These are phyloP conservation scores for Saitozyma podzolica DNA, from an alignment of 768 basidiomycete genomes.

Conservation along the genomic window DNA sequence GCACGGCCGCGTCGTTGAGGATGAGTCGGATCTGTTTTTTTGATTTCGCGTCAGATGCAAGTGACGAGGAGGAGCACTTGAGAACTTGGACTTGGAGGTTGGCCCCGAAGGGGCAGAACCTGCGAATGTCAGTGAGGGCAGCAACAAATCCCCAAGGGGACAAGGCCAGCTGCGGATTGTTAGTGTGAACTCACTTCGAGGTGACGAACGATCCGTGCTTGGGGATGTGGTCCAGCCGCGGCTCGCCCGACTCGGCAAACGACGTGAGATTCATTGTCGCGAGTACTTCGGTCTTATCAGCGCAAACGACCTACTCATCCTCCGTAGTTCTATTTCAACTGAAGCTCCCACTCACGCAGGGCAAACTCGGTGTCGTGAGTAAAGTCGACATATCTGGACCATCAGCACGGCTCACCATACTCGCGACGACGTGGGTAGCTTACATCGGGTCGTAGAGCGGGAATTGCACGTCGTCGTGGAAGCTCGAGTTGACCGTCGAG, in stretches of 20 bases:
- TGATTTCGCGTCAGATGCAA: no score
- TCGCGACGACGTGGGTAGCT: no score
- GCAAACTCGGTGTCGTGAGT: slow-evolving; percentile 52
- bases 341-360: slow-evolving; percentile 14
- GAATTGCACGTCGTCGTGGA: slow-evolving; percentile 61
- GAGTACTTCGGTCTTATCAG: slow-evolving; percentile 35
- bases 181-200: slow-evolving; percentile 60
- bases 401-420: slow-evolving; percentile 1
- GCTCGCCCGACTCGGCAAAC: slow-evolving; percentile 46
- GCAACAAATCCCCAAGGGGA: no score
- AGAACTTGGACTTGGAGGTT: slow-evolving; percentile 69
- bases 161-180: no score
- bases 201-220: slow-evolving; percentile 63
- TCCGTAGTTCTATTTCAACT: neutral
- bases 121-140: no score
- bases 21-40: slow-evolving; percentile 76
- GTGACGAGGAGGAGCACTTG: slow-evolving; percentile 56
- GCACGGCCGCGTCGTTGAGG: slow-evolving; percentile 83
- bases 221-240: slow-evolving; percentile 51
- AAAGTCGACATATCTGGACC: slow-evolving; percentile 54
- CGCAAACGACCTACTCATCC: no score
- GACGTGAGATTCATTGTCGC: slow-evolving; percentile 52
- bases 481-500: slow-evolving; percentile 79
- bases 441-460: slow-evolving; percentile 44
- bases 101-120: slow-evolving; percentile 78